Conservation (phyloP, 768 basidiomycete species). For the Sporobolomyces phaffii region DNA sequence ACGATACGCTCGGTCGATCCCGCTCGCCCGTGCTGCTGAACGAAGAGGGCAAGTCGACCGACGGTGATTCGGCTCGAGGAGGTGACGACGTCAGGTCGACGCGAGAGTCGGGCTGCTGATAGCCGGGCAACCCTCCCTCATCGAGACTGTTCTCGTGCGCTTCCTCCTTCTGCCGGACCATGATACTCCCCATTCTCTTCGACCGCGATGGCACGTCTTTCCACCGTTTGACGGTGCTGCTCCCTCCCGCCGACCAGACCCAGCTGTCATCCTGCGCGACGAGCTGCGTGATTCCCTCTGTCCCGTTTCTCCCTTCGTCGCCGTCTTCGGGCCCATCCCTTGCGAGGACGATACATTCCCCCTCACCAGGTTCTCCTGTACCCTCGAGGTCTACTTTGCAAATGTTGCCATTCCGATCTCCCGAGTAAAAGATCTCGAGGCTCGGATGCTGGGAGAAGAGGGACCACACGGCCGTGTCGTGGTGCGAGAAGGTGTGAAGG, state of each 20-base stretch:
- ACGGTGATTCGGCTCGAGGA: conserved; percentile 1
- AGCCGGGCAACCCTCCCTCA: neutral
- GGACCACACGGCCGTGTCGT: conserved; percentile 79
- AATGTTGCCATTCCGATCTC: conserved; percentile 81
- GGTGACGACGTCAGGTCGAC: neutral
- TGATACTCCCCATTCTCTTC: neutral
- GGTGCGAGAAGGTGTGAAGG: conserved; percentile 91
- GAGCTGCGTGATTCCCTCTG: conserved; percentile 69
- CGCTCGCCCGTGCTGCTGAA: neutral
- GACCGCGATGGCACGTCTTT: conserved; percentile 55
- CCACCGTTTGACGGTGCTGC: conserved; percentile 77
- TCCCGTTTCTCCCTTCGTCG: conserved; percentile 47
- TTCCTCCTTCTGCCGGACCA: neutral
- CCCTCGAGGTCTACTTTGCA: conserved; percentile 86
- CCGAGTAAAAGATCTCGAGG: conserved; percentile 85
- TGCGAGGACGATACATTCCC: conserved; percentile 78
- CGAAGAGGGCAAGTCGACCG: neutral
- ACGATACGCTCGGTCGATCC: conserved; percentile 25
- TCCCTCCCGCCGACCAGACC: conserved; percentile 84
- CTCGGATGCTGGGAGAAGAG: conserved; percentile 80
- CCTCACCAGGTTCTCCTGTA: conserved; percentile 72
- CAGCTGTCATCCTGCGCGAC: conserved; percentile 72
- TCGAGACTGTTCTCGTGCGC: neutral
- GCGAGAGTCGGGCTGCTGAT: neutral
- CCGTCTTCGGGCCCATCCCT: conserved; percentile 50